Evolutionary conservation across 176 grass and related monocot genomes (phyloP).

Genomic region (Musa itinerans): DNA sequence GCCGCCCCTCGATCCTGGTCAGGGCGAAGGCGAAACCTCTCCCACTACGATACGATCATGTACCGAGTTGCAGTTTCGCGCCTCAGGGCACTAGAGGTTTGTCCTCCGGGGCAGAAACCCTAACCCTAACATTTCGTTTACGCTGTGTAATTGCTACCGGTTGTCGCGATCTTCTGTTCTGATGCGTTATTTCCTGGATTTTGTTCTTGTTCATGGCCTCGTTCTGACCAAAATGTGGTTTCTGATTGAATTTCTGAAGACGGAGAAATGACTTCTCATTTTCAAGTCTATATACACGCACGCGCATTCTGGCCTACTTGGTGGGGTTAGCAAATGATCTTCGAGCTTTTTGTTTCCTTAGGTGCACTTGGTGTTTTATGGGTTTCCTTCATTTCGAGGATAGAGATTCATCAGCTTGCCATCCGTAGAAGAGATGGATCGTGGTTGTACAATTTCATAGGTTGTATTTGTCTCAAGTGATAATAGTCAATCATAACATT

Average conservation of each 20-base stretch:
- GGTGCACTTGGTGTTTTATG: background rate
- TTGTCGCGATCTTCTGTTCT: background rate
- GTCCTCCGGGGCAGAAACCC: background rate
- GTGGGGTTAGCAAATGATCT: background rate
- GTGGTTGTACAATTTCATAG: no score
- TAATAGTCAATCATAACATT: no score
- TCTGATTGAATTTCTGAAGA: background rate
- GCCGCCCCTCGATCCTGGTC: no score
- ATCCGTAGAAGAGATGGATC: no score
- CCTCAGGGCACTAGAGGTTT: slow-evolving; percentile 50
- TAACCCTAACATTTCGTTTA: background rate
- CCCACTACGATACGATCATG: slow-evolving; percentile 20
- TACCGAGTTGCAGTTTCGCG: slow-evolving; percentile 31
- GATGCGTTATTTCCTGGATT: background rate
- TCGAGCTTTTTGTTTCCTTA: background rate
- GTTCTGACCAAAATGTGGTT: background rate
- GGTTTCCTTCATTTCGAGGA: background rate
- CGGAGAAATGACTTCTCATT: no score
- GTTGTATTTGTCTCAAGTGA: no score
- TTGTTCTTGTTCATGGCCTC: background rate
- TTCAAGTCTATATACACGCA: no score
- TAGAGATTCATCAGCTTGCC: background rate
- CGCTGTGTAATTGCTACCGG: slow-evolving; percentile 6
- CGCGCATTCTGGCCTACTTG: background rate
- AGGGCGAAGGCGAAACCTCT: background rate